A percentile compares a stretch with the other conserved stretches of the same genome.
phyloP scores from a whole-genome alignment of 2,329 filamentous ascomycete species.

The Cordyceps farinosa region DNA sequence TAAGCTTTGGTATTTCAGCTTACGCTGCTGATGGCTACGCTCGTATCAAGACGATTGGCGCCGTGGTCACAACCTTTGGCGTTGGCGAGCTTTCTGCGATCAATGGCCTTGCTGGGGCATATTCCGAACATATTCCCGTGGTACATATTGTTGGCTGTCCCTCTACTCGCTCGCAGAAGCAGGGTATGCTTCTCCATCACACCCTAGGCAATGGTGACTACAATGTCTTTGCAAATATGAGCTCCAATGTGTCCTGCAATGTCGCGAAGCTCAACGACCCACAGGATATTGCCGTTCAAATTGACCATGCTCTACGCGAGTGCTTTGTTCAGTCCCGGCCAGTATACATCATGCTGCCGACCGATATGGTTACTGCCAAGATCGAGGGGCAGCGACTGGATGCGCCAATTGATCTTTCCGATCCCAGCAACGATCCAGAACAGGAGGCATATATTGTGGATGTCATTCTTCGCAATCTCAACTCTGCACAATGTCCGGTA shows the following conservation, averaged over 20 bases:
- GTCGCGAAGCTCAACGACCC: constrained; percentile 68
- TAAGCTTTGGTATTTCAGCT: constrained; percentile 38
- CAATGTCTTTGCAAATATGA: constrained; percentile 80
- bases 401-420: constrained; percentile 64
- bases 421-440: constrained; percentile 62
- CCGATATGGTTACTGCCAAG: constrained; percentile 74
- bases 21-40: constrained; percentile 81
- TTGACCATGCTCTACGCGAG: constrained; percentile 72
- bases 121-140: constrained; percentile 67
- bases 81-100: constrained; percentile 71
- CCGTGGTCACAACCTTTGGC: constrained; percentile 72
- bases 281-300: constrained; percentile 65
- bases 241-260: constrained; percentile 64
- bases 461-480: constrained; percentile 69
- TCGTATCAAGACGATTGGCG: constrained; percentile 65
- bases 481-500: constrained; percentile 69
- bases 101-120: constrained; percentile 71
- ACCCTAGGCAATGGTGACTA: constrained; percentile 77
- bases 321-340: constrained; percentile 73
- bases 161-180: constrained; percentile 45
- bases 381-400: constrained; percentile 69
- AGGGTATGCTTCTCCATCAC: constrained; percentile 57
- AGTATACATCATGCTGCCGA: constrained; percentile 80
- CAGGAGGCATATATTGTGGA: constrained; percentile 81
- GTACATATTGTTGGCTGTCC: constrained; percentile 63